Evolutionary conservation across 495 filamentous ascomycete species (phyloP).

Genomic region (Hypoxylon intermedium): DNA sequence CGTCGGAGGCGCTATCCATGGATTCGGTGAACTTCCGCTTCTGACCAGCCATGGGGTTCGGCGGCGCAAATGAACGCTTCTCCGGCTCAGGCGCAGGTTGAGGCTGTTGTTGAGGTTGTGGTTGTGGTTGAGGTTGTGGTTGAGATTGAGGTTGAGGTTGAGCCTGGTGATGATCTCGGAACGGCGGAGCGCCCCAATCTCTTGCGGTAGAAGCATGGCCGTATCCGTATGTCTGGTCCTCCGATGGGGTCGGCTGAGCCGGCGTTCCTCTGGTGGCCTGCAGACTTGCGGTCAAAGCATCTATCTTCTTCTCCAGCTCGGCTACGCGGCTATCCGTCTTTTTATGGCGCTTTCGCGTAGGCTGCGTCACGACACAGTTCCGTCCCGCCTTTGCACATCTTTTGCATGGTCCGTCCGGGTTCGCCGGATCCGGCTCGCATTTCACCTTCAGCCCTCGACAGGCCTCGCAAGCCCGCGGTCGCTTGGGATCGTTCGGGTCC

Average conservation of each 20-base stretch:
- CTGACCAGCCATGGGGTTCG: conserved; percentile 50
- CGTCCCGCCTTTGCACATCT: conserved; percentile 85
- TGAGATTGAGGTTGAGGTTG: background rate
- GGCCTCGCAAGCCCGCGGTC: conserved; percentile 89
- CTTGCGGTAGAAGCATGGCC: conserved; percentile 11
- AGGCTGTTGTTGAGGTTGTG: conserved; percentile 1
- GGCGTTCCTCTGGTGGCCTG: conserved; percentile 60
- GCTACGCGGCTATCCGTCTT: conserved; percentile 92
- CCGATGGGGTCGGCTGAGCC: conserved; percentile 29
- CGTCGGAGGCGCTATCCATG: conserved; percentile 25
- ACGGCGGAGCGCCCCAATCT: conserved; percentile 39
- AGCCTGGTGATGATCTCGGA: conserved; percentile 30
- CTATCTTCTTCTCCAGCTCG: conserved; percentile 93
- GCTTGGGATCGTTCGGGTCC: conserved; percentile 68
- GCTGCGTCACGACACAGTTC: conserved; percentile 79
- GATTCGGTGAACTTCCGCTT: conserved; percentile 56
- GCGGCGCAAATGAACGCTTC: conserved; percentile 38
- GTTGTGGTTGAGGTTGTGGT: conserved; percentile 1
- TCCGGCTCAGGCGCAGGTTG: conserved; percentile 32
- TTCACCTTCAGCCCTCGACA: conserved; percentile 90
- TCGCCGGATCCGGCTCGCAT: conserved; percentile 76
- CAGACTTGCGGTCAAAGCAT: conserved; percentile 80
- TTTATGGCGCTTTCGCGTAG: conserved; percentile 86
- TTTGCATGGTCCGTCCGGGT: conserved; percentile 73
- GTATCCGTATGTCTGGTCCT: conserved; percentile 41